Conservation (phyloP, 1,139 yeast species). For the Lodderomyces beijingensis region DNA sequence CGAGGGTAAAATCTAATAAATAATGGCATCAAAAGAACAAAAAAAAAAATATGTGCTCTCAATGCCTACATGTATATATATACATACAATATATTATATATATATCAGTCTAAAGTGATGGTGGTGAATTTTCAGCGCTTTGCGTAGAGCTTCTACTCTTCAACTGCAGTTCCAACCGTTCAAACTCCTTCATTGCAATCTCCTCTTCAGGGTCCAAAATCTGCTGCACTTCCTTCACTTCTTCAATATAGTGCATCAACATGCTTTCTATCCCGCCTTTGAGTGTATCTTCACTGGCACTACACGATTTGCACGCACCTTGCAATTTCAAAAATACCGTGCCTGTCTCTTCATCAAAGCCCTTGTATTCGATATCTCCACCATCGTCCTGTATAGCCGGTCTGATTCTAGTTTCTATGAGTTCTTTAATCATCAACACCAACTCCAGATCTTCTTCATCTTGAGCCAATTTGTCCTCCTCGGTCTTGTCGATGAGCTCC, state of each 20-base stretch:
- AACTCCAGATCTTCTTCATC: constrained; percentile 44
- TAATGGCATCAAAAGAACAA: constrained; percentile 2
- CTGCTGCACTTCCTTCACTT: constrained; percentile 71
- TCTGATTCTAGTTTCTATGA: constrained; percentile 57
- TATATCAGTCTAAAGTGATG: constrained; percentile 23
- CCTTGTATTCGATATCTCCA: constrained; percentile 71
- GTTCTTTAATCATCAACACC: constrained; percentile 55
- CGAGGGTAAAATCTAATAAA: background rate
- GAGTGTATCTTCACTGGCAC: constrained; percentile 71
- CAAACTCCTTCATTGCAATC: constrained; percentile 63
- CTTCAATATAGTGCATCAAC: constrained; percentile 83
- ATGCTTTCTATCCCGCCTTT: constrained; percentile 79
- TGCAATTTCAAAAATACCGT: constrained; percentile 68
- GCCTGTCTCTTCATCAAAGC: constrained; percentile 65
- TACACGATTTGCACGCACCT: constrained; percentile 83
- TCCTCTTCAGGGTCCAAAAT: constrained; percentile 49
- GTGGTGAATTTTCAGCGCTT: constrained; percentile 21
- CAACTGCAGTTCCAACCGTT: constrained; percentile 52
- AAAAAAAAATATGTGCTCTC: constrained; percentile 13
- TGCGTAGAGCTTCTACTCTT: constrained; percentile 13
- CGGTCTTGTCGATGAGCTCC: constrained; percentile 40
- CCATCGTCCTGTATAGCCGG: constrained; percentile 79
- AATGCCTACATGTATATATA: constrained; percentile 9
- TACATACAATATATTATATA: no score
- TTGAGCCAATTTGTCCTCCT: constrained; percentile 14